These are phyloP conservation scores for Haplosporangium gracile DNA, from an alignment of 192 early-diverging fungal genomes.

Conservation along the genomic window DNA sequence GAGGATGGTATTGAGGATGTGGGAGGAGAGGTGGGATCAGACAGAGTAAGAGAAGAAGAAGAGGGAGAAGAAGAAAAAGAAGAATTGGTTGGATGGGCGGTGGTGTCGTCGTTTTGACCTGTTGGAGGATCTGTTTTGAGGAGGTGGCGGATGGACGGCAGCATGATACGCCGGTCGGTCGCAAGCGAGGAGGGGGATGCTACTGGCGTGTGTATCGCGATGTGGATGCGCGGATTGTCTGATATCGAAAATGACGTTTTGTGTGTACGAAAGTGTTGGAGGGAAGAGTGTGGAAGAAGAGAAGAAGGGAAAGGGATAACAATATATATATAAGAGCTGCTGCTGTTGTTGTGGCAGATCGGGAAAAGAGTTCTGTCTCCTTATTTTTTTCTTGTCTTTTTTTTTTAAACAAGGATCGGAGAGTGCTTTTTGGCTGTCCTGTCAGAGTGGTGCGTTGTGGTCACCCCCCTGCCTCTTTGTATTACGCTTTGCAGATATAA, in stretches of 20 bases:
- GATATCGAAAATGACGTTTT: neutral
- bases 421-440: neutral
- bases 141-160: conserved; percentile 46
- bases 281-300: neutral
- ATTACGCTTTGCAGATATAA: conserved; percentile 8
- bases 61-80: neutral
- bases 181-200: neutral
- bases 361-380: conserved; percentile 2
- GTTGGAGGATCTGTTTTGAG: conserved; percentile 23
- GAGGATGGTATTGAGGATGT: neutral
- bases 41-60: neutral
- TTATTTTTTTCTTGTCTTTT: neutral
- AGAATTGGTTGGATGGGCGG: neutral
- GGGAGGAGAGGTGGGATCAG: neutral
- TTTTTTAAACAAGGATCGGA: neutral
- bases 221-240: neutral
- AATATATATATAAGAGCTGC: neutral
- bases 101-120: neutral
- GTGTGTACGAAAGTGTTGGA: neutral
- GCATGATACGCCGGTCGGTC: conserved; percentile 30
- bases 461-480: conserved; percentile 14
- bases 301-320: neutral
- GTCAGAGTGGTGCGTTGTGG: neutral
- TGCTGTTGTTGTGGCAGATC: neutral
- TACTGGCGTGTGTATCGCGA: neutral